Evolutionary conservation across 371 early-diverging fungal genomes (phyloP).

Genomic region (Mucor racemosus): DNA sequence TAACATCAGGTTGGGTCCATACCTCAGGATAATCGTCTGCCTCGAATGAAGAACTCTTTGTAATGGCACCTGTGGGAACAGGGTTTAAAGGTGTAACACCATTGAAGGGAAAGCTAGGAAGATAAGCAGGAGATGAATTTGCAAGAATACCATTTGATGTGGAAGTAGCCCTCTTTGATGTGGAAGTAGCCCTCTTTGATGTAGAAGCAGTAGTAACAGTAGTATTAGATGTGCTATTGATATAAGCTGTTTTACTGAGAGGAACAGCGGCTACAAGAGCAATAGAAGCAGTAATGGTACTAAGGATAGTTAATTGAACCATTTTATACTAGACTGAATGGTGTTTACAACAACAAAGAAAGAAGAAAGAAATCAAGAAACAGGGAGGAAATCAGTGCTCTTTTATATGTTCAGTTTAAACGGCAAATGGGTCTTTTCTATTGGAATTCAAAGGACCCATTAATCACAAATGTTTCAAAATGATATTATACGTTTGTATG

Average conservation of each 20-base stretch:
- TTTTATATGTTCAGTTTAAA: constrained; percentile 3
- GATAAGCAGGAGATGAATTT: constrained; percentile 22
- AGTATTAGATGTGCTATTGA: not conserved
- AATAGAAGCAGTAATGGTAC: constrained; percentile 6
- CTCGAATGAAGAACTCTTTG: not conserved
- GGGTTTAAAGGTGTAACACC: constrained; percentile 6
- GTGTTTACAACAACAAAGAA: not conserved
- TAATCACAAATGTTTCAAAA: not conserved
- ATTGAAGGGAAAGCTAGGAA: constrained; percentile 16
- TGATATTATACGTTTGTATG: not conserved
- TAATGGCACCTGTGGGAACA: constrained; percentile 25
- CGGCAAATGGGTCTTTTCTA: not conserved
- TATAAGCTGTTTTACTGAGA: not conserved
- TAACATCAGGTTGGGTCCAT: constrained; percentile 17
- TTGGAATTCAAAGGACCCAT: not conserved
- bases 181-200: not conserved
- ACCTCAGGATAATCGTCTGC: constrained; percentile 11
- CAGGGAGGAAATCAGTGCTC: not conserved
- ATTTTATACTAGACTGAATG: not conserved
- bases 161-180: not conserved
- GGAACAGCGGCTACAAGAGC: not conserved
- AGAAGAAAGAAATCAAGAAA: constrained; percentile 2
- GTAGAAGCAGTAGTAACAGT: not conserved
- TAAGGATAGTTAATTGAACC: constrained; percentile 5
- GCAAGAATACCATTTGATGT: constrained; percentile 22